Conservation (phyloP, 352 stramenopile genomes). For the Globisporangium paroecandrum region DNA sequence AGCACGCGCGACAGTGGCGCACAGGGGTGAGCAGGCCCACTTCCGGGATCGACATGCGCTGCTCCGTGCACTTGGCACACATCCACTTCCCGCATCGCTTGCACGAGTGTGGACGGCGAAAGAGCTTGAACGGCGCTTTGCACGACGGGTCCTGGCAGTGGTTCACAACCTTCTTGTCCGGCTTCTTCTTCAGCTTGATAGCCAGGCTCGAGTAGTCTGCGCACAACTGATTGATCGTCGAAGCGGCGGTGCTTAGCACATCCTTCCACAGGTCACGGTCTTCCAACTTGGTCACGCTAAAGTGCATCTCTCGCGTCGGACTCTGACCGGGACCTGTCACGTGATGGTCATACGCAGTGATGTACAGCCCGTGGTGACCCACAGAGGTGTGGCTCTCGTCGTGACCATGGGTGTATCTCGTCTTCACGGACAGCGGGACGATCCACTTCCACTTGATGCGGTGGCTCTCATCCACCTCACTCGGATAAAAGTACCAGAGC, state of each 20-base stretch:
- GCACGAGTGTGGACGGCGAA: slow-evolving; percentile 76
- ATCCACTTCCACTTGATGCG: slow-evolving; percentile 89
- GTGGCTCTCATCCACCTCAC: slow-evolving; percentile 75
- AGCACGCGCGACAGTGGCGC: slow-evolving; percentile 76
- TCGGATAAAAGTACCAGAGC: slow-evolving; percentile 88
- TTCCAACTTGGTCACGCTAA: slow-evolving; percentile 83
- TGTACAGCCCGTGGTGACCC: slow-evolving; percentile 78
- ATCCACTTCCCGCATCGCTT: slow-evolving; percentile 86
- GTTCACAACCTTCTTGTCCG: slow-evolving; percentile 78
- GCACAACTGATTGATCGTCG: slow-evolving; percentile 62
- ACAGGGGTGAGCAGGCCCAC: slow-evolving; percentile 73
- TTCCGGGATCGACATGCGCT: slow-evolving; percentile 79
- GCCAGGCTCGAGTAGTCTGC: slow-evolving; percentile 62
- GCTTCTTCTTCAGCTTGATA: slow-evolving; percentile 73
- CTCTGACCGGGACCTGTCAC: slow-evolving; percentile 44
- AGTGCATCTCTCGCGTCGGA: slow-evolving; percentile 71
- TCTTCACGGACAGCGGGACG: slow-evolving; percentile 65
- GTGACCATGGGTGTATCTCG: slow-evolving; percentile 79
- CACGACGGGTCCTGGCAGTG: slow-evolving; percentile 73
- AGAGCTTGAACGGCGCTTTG: slow-evolving; percentile 76
- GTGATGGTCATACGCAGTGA: slow-evolving; percentile 80
- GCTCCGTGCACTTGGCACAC: slow-evolving; percentile 77
- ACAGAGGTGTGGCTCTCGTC: slow-evolving; percentile 81
- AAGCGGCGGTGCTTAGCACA: slow-evolving; percentile 52
- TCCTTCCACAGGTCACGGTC: slow-evolving; percentile 81